These are phyloP conservation scores for Effrenium voratum DNA, from an alignment of 73 alveolate genomes.

Conservation along the genomic window DNA sequence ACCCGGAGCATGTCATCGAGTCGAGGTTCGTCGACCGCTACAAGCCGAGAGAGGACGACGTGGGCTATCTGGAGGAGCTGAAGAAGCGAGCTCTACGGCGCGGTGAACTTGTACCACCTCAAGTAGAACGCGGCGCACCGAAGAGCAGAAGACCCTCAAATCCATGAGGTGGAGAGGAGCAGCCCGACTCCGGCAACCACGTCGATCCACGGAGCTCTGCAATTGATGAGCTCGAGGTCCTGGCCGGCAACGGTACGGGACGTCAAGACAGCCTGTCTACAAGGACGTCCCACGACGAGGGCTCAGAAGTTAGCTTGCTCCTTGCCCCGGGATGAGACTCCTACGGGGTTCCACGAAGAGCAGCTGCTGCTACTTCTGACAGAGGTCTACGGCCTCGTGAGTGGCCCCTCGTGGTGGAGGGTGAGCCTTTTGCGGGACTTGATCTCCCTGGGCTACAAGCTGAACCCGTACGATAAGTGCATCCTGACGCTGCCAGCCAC, in stretches of 20 bases:
- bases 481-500: neutral
- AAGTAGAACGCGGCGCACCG: neutral
- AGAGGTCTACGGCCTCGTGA: constrained; percentile 25
- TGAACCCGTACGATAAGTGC: neutral
- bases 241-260: neutral
- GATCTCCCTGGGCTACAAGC: neutral
- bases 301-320: neutral
- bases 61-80: neutral
- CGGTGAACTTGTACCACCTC: neutral
- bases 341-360: neutral
- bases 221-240: neutral
- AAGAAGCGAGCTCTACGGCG: neutral
- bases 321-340: neutral
- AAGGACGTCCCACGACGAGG: neutral
- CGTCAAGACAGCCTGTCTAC: constrained; percentile 8
- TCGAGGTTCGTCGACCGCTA: constrained; percentile 24
- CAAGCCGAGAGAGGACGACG: neutral
- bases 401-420: constrained; percentile 24
- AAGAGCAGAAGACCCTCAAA: constrained; percentile 7
- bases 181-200: constrained; percentile 2
- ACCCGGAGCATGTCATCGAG: neutral
- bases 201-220: neutral
- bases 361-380: constrained; percentile 1
- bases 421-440: neutral
- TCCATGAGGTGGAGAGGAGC: neutral